These are phyloP conservation scores for Heterobasidion annosum DNA, from an alignment of 1,284 basidiomycete species.

Conservation along the genomic window DNA sequence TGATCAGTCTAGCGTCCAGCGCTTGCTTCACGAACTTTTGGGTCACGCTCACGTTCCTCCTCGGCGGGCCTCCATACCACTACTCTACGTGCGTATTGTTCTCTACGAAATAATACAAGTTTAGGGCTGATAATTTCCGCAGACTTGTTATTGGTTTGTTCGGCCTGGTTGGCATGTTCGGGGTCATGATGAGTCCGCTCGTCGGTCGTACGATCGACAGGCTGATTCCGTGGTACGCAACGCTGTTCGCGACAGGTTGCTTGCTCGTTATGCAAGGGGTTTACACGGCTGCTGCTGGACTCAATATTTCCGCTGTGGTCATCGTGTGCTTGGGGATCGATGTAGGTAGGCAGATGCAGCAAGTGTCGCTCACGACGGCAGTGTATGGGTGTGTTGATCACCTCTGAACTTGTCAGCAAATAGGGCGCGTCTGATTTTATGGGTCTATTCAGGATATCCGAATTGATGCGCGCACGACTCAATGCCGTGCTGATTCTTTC, in stretches of 20 bases:
- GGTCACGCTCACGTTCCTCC: constrained; percentile 45
- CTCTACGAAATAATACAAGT: background rate
- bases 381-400: constrained; percentile 20
- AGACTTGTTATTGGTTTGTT: constrained; percentile 47
- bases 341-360: constrained; percentile 37
- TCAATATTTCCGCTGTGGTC: constrained; percentile 35
- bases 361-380: constrained; percentile 29
- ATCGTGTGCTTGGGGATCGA: constrained; percentile 37
- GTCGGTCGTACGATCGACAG: constrained; percentile 41
- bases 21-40: constrained; percentile 26
- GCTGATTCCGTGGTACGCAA: constrained; percentile 41
- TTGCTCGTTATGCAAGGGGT: constrained; percentile 28
- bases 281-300: constrained; percentile 33
- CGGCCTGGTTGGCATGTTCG: constrained; percentile 41
- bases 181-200: constrained; percentile 36
- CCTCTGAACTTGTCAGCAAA: too few relatives aligned
- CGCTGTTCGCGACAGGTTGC: constrained; percentile 26
- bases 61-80: constrained; percentile 38
- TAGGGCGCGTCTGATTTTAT: background rate
- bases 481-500: constrained; percentile 42
- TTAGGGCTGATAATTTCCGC: background rate
- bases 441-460: constrained; percentile 15
- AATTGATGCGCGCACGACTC: constrained; percentile 33
- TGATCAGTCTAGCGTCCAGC: constrained; percentile 29
- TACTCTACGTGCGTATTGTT: constrained; percentile 15